A percentile compares a stretch with the other conserved stretches of the same genome.
Conservation (phyloP, 768 basidiomycete species). For the Lactarius evosmus region DNA sequence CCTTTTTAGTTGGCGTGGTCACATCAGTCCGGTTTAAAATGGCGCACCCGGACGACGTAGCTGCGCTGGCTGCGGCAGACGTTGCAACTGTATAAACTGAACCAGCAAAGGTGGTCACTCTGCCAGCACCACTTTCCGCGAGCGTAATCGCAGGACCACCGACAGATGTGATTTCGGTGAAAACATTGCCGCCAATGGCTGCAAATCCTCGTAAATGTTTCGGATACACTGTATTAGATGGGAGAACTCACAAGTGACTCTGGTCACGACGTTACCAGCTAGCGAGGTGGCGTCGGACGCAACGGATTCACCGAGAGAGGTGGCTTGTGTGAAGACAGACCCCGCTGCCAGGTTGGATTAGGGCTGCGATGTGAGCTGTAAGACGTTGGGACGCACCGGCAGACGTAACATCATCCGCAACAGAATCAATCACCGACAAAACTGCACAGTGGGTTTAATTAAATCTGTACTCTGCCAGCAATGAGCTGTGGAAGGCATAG, state of each 20-base stretch:
- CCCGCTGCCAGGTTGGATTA: conserved; percentile 12
- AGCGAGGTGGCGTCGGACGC: conserved; percentile 1
- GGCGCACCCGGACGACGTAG: background rate
- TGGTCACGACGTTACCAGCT: conserved; percentile 6
- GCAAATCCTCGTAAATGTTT: background rate
- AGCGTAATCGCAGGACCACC: conserved; percentile 27
- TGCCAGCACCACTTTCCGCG: conserved; percentile 22
- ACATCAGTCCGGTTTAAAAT: too few species aligned
- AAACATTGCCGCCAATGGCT: conserved; percentile 23
- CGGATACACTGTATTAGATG: too few species aligned
- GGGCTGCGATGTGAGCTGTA: background rate
- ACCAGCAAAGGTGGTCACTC: conserved; percentile 25
- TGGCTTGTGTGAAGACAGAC: conserved; percentile 10
- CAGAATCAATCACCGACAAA: conserved; percentile 11
- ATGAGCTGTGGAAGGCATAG: background rate
- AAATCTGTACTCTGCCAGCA: background rate
- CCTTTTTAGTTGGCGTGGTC: background rate
- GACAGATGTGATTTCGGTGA: conserved; percentile 23
- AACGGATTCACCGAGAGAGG: conserved; percentile 4
- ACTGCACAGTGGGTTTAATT: background rate
- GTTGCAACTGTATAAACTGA: conserved; percentile 27
- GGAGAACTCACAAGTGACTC: conserved; percentile 24
- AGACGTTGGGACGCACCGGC: conserved; percentile 5
- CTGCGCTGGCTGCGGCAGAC: conserved; percentile 1
- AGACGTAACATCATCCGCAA: conserved; percentile 7